Evolutionary conservation across 176 grass and related monocot species (phyloP).

Genomic region (Carex pumila): DNA sequence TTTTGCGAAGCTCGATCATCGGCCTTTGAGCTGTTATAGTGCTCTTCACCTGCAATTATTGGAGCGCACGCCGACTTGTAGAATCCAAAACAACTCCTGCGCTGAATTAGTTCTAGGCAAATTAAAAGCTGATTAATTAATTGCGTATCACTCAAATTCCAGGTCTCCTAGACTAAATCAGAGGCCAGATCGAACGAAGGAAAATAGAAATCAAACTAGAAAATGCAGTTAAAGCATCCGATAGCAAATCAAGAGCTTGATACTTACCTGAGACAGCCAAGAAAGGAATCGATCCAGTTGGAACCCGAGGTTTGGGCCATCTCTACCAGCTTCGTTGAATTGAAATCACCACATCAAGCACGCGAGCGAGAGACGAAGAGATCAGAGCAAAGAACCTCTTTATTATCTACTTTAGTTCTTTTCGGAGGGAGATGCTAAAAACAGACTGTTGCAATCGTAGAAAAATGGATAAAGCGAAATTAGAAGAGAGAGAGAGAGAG

Average conservation of each 20-base stretch:
- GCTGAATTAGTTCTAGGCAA: constrained; percentile 17
- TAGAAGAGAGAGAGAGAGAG: neutral
- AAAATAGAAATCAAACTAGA: neutral
- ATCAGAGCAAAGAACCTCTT: neutral
- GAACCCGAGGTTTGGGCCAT: neutral
- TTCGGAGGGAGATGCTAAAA: neutral
- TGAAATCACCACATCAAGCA: neutral
- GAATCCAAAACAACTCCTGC: constrained; percentile 22
- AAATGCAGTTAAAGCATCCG: neutral
- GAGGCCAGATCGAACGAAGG: neutral
- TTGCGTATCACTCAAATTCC: neutral
- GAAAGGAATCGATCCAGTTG: neutral
- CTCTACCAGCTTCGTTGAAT: neutral
- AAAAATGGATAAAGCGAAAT: neutral
- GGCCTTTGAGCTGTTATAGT: neutral
- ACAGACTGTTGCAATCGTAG: neutral
- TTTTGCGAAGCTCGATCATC: neutral
- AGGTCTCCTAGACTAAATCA: neutral
- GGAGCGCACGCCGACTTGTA: neutral
- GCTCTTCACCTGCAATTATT: neutral
- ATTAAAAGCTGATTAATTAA: constrained; percentile 12
- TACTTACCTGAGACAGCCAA: constrained; percentile 8
- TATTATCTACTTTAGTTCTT: neutral
- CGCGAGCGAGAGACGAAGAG: neutral
- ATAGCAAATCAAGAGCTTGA: neutral